Evolutionary conservation across 169 alveolate species (phyloP).

Genomic region (Eimeria mitis): DNA sequence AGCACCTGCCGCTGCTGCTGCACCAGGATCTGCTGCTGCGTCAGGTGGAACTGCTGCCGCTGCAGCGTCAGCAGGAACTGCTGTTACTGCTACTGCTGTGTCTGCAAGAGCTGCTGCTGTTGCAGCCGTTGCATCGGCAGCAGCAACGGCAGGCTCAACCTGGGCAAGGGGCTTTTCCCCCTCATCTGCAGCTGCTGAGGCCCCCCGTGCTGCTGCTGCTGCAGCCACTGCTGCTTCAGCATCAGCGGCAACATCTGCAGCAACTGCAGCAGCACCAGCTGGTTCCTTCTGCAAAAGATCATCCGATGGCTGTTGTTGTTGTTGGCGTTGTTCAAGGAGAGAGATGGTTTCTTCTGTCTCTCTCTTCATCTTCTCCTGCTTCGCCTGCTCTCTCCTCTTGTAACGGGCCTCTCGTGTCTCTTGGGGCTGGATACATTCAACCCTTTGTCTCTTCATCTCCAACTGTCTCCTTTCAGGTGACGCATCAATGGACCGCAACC

Average conservation of each 20-base stretch:
- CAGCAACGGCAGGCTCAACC: background rate
- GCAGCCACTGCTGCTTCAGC: background rate
- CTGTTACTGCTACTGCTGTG: constrained; percentile 2
- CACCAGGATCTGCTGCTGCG: background rate
- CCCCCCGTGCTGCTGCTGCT: background rate
- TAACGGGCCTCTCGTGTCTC: background rate
- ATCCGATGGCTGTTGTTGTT: background rate
- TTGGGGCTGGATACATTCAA: background rate
- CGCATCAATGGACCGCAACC: background rate
- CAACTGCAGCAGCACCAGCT: constrained; percentile 17
- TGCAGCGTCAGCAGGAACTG: background rate
- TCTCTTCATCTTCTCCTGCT: background rate
- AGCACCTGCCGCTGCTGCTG: background rate
- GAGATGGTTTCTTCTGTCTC: background rate
- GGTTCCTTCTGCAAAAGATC: background rate
- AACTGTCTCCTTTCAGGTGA: background rate
- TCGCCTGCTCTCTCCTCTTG: background rate
- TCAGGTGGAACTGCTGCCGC: background rate
- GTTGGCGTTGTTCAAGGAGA: background rate
- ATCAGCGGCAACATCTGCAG: background rate
- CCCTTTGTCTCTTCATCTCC: background rate
- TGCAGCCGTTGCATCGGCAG: background rate
- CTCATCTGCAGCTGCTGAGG: background rate
- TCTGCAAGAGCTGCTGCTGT: background rate
- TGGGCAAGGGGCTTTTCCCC: background rate